Conservation (phyloP, 1,139 yeast species). For the Suhomyces chickasaworum region DNA sequence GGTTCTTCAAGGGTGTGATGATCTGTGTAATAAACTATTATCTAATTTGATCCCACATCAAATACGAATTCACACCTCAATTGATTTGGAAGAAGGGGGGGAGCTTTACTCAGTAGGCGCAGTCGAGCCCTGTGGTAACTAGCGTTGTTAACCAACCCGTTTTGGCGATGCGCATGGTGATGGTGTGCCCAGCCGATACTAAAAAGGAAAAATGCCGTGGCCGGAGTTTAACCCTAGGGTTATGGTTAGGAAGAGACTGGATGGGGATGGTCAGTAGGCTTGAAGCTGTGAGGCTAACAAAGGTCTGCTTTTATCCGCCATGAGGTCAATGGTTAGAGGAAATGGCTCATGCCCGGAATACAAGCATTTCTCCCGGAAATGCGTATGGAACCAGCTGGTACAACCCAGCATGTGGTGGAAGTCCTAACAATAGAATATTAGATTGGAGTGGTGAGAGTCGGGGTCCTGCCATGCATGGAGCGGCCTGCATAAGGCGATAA, state of each 20-base stretch:
- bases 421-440: background rate
- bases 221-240: background rate
- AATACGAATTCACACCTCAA: background rate
- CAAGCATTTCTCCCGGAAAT: background rate
- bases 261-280: too few species aligned
- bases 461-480: background rate
- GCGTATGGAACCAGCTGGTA: background rate
- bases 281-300: too few species aligned
- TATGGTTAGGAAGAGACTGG: background rate
- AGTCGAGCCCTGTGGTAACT: background rate
- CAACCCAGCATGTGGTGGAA: background rate
- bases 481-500: background rate
- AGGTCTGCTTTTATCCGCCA: too few species aligned
- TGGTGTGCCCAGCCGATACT: background rate
- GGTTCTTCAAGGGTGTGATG: background rate
- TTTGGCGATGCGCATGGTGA: background rate
- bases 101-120: background rate
- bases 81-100: background rate
- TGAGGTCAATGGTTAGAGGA: background rate
- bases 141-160: background rate
- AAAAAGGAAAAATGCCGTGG: background rate
- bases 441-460: background rate
- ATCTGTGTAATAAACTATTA: background rate
- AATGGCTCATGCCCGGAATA: background rate
- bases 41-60: background rate